phyloP scores from a whole-genome alignment of 164 flowering plant species.

The Annona squamosa region DNA sequence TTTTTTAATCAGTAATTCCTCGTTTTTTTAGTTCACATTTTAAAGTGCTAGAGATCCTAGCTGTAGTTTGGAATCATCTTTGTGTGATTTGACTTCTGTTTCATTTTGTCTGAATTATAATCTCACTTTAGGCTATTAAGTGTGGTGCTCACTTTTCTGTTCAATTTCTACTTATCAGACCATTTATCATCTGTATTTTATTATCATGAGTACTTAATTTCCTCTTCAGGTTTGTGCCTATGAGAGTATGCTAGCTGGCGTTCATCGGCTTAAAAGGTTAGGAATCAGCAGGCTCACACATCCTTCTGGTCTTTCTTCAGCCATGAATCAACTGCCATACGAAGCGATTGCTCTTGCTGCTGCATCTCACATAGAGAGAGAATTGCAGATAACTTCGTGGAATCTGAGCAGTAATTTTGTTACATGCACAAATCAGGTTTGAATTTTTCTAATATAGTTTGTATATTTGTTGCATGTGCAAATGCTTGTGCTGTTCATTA shows the following conservation, averaged over 20 bases:
- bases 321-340: constrained; percentile 94
- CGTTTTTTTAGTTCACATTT: no score
- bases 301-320: constrained; percentile 68
- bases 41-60: no score
- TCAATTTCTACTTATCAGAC: background rate
- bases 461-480: background rate
- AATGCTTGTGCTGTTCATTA: background rate
- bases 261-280: constrained; percentile 74
- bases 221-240: constrained; percentile 73
- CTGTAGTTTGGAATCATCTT: no score
- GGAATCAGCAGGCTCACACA: constrained; percentile 70
- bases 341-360: constrained; percentile 97
- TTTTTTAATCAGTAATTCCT: no score
- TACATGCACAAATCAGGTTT: constrained; percentile 78
- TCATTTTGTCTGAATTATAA: no score
- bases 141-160: background rate
- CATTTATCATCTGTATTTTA: background rate
- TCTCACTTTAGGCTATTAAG: no score
- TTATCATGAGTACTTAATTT: background rate
- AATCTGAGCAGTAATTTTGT: constrained; percentile 91
- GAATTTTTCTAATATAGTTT: background rate
- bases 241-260: constrained; percentile 95
- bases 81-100: no score
- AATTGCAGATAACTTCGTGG: constrained; percentile 95
- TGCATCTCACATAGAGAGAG: constrained; percentile 97